These are phyloP conservation scores for Colletotrichum simmondsii DNA, from an alignment of 2,329 filamentous ascomycete genomes.

Conservation along the genomic window DNA sequence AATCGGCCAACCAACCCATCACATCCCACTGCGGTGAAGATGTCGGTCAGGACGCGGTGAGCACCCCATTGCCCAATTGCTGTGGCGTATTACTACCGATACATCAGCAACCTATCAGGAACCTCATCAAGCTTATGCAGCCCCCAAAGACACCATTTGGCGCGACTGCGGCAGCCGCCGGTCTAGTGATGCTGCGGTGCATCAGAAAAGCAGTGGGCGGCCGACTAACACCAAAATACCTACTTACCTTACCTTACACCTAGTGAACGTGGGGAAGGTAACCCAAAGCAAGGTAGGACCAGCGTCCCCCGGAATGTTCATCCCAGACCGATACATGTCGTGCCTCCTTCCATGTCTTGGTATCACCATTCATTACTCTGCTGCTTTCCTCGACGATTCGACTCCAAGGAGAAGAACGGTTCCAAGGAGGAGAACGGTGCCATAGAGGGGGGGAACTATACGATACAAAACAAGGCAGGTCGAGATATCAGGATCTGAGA, in stretches of 20 bases:
- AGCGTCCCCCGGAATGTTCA: neutral
- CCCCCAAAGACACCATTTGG: neutral
- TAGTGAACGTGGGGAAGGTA: neutral
- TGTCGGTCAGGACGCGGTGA: neutral
- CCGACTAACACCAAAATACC: slow-evolving; percentile 7
- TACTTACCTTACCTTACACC: too few relatives aligned
- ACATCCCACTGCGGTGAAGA: neutral
- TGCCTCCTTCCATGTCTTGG: neutral
- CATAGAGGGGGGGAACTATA: neutral
- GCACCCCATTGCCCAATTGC: neutral
- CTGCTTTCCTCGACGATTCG: too few relatives aligned
- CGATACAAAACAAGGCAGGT: neutral
- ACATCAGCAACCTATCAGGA: neutral
- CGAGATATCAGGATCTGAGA: neutral
- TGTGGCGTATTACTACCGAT: neutral
- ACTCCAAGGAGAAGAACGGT: too few relatives aligned
- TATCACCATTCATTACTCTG: neutral
- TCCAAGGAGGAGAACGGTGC: neutral
- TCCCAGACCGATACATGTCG: neutral
- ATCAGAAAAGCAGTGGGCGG: neutral
- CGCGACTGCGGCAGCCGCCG: slow-evolving; percentile 5
- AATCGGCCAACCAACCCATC: neutral
- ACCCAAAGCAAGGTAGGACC: neutral
- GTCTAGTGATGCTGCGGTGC: neutral
- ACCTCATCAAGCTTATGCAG: neutral